These are phyloP conservation scores for Kazachstania sp. DNA, from an alignment of 1,139 yeast species.

Conservation along the genomic window DNA sequence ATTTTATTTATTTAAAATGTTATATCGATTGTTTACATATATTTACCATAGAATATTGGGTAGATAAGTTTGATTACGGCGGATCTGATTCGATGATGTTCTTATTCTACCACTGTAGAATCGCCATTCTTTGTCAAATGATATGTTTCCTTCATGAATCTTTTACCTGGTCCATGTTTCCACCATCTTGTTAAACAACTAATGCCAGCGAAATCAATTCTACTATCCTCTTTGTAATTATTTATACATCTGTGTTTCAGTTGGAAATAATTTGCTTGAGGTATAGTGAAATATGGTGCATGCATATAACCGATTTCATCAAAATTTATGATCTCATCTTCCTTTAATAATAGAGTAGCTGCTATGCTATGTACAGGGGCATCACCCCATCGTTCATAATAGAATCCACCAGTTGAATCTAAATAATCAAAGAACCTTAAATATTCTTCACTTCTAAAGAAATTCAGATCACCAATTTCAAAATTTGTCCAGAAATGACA, in stretches of 20 bases:
- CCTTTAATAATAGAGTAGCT: slow-evolving; percentile 56
- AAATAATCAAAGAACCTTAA: slow-evolving; percentile 56
- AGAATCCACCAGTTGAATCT: slow-evolving; percentile 73
- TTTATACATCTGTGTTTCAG: slow-evolving; percentile 67
- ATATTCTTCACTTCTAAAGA: slow-evolving; percentile 68
- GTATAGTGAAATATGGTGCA: slow-evolving; percentile 76
- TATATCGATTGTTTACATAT: too few species aligned
- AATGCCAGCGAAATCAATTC: slow-evolving; percentile 51
- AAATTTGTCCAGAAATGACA: slow-evolving; percentile 97
- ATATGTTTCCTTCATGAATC: slow-evolving; percentile 23
- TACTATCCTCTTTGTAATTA: slow-evolving; percentile 38
- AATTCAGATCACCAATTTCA: slow-evolving; percentile 74
- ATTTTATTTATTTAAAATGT: too few species aligned
- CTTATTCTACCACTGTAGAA: too few species aligned
- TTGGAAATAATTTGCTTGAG: slow-evolving; percentile 44
- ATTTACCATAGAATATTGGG: too few species aligned
- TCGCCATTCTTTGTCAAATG: not conserved
- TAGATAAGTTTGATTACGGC: too few species aligned
- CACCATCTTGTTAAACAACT: slow-evolving; percentile 85
- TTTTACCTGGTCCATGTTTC: slow-evolving; percentile 52
- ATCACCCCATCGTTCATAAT: slow-evolving; percentile 95
- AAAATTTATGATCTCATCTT: slow-evolving; percentile 68
- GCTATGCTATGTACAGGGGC: slow-evolving; percentile 93
- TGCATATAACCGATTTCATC: slow-evolving; percentile 88
- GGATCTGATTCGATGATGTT: too few species aligned